Conservation (phyloP, 306 rosid genomes). For the Chamaecrista fasciculata region DNA sequence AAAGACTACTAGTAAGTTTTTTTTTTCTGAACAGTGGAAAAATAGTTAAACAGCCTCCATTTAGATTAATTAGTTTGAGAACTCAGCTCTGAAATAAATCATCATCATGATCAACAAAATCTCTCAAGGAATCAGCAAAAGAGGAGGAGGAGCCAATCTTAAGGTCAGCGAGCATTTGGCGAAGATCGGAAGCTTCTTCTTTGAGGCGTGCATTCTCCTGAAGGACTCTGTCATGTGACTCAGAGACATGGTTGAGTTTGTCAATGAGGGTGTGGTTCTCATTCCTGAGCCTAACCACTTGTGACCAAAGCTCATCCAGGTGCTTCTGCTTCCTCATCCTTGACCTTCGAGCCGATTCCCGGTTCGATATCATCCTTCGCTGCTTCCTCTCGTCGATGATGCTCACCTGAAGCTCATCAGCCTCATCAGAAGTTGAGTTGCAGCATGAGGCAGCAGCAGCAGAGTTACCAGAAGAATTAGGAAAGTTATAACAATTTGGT, state of each 20-base stretch:
- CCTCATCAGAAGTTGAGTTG: slow-evolving; percentile 78
- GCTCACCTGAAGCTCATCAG: slow-evolving; percentile 60
- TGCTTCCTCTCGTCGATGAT: slow-evolving; percentile 72
- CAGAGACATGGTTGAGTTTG: slow-evolving; percentile 58
- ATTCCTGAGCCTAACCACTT: slow-evolving; percentile 65
- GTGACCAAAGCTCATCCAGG: slow-evolving; percentile 82
- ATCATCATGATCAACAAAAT: slow-evolving; percentile 56
- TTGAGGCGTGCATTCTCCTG: slow-evolving; percentile 72
- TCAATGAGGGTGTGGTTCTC: slow-evolving; percentile 65
- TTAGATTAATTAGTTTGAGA: slow-evolving; percentile 48
- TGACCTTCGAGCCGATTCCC: slow-evolving; percentile 84
- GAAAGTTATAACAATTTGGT: slow-evolving; percentile 40
- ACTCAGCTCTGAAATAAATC: slow-evolving; percentile 49
- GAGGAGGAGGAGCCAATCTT: slow-evolving; percentile 50
- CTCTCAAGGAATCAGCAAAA: slow-evolving; percentile 43
- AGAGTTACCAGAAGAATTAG: too few species aligned
- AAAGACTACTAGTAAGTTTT: not conserved
- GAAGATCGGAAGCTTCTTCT: slow-evolving; percentile 65
- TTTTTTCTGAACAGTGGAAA: slow-evolving; percentile 9
- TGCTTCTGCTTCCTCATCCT: slow-evolving; percentile 90
- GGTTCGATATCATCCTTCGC: slow-evolving; percentile 77
- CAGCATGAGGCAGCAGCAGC: slow-evolving; percentile 43
- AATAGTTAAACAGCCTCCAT: slow-evolving; percentile 22
- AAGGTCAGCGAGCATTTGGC: slow-evolving; percentile 54
- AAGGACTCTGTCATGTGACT: slow-evolving; percentile 54